Conservation (phyloP, 2,329 filamentous ascomycete genomes). For the Epichloe gansuensis region DNA sequence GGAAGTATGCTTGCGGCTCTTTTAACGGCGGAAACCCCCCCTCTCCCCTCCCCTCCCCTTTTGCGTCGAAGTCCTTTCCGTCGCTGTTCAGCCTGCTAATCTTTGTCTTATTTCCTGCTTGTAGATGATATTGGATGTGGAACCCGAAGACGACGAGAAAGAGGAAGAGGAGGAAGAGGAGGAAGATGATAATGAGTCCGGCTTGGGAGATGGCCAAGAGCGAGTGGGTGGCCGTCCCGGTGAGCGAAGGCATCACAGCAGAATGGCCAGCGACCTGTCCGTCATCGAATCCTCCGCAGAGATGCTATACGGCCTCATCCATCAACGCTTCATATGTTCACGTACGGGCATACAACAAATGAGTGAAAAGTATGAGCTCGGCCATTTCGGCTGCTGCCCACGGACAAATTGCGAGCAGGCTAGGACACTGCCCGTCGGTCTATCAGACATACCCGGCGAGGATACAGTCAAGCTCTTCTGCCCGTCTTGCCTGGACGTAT, state of each 20-base stretch:
- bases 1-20: constrained; percentile 42
- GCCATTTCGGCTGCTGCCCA: constrained; percentile 94
- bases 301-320: constrained; percentile 93
- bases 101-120: not conserved
- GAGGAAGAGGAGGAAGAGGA: constrained; percentile 70
- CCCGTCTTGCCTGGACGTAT: constrained; percentile 90
- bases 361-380: constrained; percentile 96
- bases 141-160: constrained; percentile 87
- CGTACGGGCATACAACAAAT: constrained; percentile 95
- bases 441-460: constrained; percentile 88
- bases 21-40: accelerated
- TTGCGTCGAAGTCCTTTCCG: too few species aligned
- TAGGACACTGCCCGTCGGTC: constrained; percentile 81
- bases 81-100: not conserved
- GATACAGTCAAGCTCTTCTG: constrained; percentile 99
- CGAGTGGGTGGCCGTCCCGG: constrained; percentile 26
- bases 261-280: constrained; percentile 83
- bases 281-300: constrained; percentile 97
- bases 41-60: too few species aligned
- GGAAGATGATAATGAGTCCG: constrained; percentile 59
- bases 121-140: constrained; percentile 93
- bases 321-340: constrained; percentile 96
- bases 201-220: constrained; percentile 45
- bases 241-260: constrained; percentile 65
- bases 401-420: constrained; percentile 83